Evolutionary conservation across 495 filamentous ascomycete species (phyloP).

Genomic region (Neurospora pannonica): DNA sequence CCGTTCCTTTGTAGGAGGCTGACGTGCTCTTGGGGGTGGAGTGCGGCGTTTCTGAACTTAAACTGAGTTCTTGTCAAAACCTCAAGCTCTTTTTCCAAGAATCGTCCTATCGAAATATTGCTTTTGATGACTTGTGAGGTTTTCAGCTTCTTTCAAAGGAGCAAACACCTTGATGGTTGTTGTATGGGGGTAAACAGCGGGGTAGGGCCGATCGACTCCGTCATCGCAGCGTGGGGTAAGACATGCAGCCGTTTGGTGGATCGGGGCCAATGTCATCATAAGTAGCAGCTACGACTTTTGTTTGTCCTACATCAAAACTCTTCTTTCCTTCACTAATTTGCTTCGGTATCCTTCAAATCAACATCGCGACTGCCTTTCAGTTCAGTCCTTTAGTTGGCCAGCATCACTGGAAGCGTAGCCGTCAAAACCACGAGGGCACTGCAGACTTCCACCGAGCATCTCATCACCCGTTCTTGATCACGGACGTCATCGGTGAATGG

Average conservation of each 20-base stretch:
- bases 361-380: not conserved
- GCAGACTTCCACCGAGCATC: not conserved
- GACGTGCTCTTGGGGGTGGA: not conserved
- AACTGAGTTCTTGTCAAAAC: not conserved
- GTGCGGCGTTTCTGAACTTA: not conserved
- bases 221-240: not conserved
- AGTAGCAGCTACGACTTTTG: not conserved
- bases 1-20: not conserved
- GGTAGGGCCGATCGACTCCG: not conserved
- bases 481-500: not conserved
- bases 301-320: not conserved
- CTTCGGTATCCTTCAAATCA: not conserved
- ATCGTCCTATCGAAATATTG: not conserved
- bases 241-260: not conserved
- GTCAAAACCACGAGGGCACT: not conserved
- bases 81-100: not conserved
- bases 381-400: not conserved
- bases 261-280: not conserved
- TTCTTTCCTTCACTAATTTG: not conserved
- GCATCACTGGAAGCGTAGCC: not conserved
- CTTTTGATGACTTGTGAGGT: not conserved
- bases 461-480: not conserved
- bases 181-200: not conserved
- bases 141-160: not conserved
- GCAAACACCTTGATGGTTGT: not conserved